These are phyloP conservation scores for Gyromitra esculenta DNA, from an alignment of 2,329 filamentous ascomycete species.

Conservation along the genomic window DNA sequence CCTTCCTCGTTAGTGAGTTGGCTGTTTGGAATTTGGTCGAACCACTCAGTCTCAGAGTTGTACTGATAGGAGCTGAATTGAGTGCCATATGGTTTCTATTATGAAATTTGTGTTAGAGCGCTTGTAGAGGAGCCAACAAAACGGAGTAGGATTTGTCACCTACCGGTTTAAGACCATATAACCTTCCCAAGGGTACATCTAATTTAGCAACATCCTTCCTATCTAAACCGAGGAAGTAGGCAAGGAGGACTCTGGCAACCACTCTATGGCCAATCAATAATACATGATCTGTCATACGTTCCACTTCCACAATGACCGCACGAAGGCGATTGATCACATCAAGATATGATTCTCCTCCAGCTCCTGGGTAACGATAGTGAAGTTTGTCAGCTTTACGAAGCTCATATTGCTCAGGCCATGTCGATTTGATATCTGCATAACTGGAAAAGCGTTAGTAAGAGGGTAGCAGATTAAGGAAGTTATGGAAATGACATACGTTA, in stretches of 20 bases:
- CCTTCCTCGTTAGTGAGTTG: conserved; percentile 54
- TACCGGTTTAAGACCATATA: conserved; percentile 89
- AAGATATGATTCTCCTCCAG: conserved; percentile 94
- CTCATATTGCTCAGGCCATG: conserved; percentile 81
- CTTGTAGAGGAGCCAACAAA: conserved; percentile 15
- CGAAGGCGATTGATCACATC: conserved; percentile 95
- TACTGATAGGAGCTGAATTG: conserved; percentile 97
- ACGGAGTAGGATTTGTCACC: conserved; percentile 51
- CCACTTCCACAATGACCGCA: conserved; percentile 94
- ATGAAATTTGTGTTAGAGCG: conserved; percentile 39
- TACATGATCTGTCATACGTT: conserved; percentile 95
- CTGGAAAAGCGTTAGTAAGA: conserved; percentile 24
- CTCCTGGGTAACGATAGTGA: conserved; percentile 94
- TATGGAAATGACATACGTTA: conserved; percentile 68
- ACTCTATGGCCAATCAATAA: conserved; percentile 92
- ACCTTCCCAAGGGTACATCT: conserved; percentile 90
- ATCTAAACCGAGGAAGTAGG: conserved; percentile 94
- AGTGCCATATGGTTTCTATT: conserved; percentile 87
- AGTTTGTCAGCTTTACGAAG: conserved; percentile 87
- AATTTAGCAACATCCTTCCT: conserved; percentile 92
- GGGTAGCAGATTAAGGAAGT: neutral
- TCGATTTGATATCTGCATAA: conserved; percentile 85
- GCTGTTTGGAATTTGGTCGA: conserved; percentile 82
- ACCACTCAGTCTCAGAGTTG: conserved; percentile 79
- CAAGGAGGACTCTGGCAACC: conserved; percentile 88